Evolutionary conservation across 306 rosid genomes (phyloP), one percentile per base, ranked within the genome.

Genomic region (Echinosophora koreensis): DNA sequence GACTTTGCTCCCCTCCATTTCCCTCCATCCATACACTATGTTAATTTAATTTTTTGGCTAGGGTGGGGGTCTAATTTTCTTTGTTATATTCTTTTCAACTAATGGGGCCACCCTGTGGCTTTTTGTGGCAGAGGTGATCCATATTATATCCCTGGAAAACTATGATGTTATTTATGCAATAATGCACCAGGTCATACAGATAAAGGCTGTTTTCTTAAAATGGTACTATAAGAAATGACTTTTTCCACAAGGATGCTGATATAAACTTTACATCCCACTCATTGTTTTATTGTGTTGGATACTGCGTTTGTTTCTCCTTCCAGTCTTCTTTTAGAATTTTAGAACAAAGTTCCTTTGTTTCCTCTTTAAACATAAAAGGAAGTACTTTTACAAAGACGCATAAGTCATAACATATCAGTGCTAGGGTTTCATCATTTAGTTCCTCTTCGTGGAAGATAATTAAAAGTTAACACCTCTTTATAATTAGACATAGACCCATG

Each of bases 201-300:
- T 15, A 6, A 52, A 51, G 34, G 69, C 13, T 42, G 59, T 65
- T 38, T 71, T 34, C 44, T 49, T 74, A 51, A 71, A 47, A 38
- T 27, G 1, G 4, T 50, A 28, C 60, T 16, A 15, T 58, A 68
- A 67, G 13, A 63, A 3, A 3, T 63, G 32, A 8, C 27, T 3
- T 63, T 63, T 38, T 54, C 59, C 4, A 9, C 34, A n/a, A 11
- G 2, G 27, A 37, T 74, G 59, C 62, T 56, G 28, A 66, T n/a
- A 18, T 56, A 68, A 44, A 37, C 42, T 7, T 44, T 60, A 17
- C 39, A 54, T 68, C 34, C n/a, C 39, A 15, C 57, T 38, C 72
- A 39, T 69, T 75, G 50, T 55, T 57, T 54, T 56, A 28, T 22
- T 82, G n/a, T 68, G 60, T 50, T 61, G 71, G 32, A 50, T 61